Evolutionary conservation across 441 rosid species (phyloP).

Genomic region (Arabidopsis hybrid): DNA sequence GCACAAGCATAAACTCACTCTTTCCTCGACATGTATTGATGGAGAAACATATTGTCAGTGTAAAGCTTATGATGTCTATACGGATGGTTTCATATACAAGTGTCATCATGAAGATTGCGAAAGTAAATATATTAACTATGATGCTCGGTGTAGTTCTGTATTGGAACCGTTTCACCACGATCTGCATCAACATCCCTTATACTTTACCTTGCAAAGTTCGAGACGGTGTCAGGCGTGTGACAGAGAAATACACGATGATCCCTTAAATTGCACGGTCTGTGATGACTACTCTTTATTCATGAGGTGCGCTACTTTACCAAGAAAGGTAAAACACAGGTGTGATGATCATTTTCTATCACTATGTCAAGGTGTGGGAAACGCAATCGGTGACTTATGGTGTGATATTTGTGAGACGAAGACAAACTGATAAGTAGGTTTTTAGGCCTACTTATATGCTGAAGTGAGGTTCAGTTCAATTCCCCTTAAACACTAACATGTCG

Average conservation of each 20-base stretch:
- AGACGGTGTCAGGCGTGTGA: background rate
- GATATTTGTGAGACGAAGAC: background rate
- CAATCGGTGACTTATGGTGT: background rate
- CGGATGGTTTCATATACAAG: too few species aligned
- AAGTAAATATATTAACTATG: too few species aligned
- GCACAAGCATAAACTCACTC: too few species aligned
- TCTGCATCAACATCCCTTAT: background rate
- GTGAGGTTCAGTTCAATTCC: too few species aligned
- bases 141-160: background rate
- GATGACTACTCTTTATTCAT: background rate
- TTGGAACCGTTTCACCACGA: background rate
- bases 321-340: background rate
- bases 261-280: background rate
- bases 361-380: background rate
- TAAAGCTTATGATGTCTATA: too few species aligned
- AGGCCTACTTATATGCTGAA: too few species aligned
- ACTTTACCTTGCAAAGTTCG: background rate
- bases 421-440: too few species aligned
- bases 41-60: too few species aligned
- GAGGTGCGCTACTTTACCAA: background rate
- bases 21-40: too few species aligned
- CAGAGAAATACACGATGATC: background rate
- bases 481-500: too few species aligned
- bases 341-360: background rate
- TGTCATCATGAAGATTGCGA: too few species aligned